phyloP scores from a whole-genome alignment of 257 asterid species.

The Solanum piurae region DNA sequence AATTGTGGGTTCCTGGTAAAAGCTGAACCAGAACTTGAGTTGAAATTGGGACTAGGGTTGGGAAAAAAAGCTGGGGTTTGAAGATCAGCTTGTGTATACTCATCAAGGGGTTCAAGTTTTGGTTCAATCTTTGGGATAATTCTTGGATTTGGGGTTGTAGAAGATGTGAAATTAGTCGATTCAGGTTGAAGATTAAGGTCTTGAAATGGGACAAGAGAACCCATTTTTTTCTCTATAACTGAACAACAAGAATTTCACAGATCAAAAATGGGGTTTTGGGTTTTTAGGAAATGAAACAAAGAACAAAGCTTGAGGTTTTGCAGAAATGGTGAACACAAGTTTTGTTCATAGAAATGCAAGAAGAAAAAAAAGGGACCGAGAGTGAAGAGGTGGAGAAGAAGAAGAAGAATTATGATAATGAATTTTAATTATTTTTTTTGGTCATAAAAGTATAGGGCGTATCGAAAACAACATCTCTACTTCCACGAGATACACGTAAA shows the following conservation, averaged over 20 bases:
- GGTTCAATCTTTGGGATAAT: conserved; percentile 39
- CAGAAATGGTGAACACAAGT: background rate
- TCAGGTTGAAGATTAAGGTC: conserved; percentile 25
- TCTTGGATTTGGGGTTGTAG: background rate
- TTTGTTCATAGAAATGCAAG: background rate
- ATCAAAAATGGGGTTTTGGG: background rate
- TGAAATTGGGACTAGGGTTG: background rate
- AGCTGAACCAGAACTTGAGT: background rate
- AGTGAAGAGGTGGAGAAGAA: background rate
- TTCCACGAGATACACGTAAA: too few relatives aligned
- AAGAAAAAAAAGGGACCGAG: background rate
- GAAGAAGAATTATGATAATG: background rate
- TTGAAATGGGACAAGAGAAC: background rate
- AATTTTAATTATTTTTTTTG: background rate
- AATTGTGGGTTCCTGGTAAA: background rate
- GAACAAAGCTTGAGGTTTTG: background rate
- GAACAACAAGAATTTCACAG: background rate
- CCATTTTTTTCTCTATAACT: background rate
- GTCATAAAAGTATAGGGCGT: background rate
- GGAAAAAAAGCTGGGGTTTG: background rate
- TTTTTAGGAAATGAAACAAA: background rate
- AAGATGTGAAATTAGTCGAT: background rate
- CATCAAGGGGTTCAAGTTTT: conserved; percentile 49
- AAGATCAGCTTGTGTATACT: conserved; percentile 10
- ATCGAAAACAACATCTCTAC: background rate